A percentile compares a stretch with the other conserved stretches of the same genome.
Conservation (phyloP, 306 rosid species). For the Fragaria nilgerrensis region DNA sequence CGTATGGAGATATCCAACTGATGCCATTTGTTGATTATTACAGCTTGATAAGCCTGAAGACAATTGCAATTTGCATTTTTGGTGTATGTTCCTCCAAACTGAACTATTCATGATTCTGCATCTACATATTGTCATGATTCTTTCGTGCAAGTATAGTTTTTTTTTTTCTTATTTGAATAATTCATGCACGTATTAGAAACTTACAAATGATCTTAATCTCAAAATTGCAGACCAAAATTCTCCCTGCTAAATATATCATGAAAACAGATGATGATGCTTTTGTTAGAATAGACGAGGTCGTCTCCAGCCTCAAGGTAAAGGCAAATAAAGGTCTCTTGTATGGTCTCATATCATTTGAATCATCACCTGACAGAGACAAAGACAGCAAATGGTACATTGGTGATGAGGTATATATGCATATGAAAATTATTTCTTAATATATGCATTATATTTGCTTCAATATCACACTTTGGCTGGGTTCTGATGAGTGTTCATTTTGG, state of each 20-base stretch:
- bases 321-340: slow-evolving; percentile 58
- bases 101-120: neutral
- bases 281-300: slow-evolving; percentile 78
- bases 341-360: slow-evolving; percentile 79
- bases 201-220: neutral
- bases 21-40: slow-evolving; percentile 96
- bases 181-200: no score
- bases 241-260: slow-evolving; percentile 84
- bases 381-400: slow-evolving; percentile 88
- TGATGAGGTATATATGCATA: slow-evolving; percentile 46
- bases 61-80: slow-evolving; percentile 80
- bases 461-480: slow-evolving; percentile 1
- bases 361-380: slow-evolving; percentile 78
- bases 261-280: slow-evolving; percentile 97
- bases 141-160: neutral
- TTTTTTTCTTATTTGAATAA: no score
- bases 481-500: slow-evolving; percentile 12
- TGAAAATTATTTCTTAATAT: neutral
- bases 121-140: neutral
- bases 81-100: slow-evolving; percentile 49
- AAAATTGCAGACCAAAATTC: slow-evolving; percentile 69
- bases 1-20: slow-evolving; percentile 82
- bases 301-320: slow-evolving; percentile 72
- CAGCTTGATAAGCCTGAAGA: slow-evolving; percentile 80
- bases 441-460: slow-evolving; percentile 1